phyloP scores from a whole-genome alignment of 345 rosid genomes.

The Cardamine occulta region DNA sequence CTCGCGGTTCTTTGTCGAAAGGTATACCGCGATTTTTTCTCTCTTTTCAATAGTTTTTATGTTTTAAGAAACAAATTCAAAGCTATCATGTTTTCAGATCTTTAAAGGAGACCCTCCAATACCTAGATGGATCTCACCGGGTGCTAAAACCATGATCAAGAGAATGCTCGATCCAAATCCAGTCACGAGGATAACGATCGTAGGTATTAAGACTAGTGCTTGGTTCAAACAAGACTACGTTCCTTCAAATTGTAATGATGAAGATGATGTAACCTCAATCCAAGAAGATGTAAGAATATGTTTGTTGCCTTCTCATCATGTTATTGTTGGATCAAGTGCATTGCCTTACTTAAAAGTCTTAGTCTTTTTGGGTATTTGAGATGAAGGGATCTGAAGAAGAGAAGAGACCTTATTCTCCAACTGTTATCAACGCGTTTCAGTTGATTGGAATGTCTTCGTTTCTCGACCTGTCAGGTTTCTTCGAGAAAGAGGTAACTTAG shows the following conservation, averaged over 20 bases:
- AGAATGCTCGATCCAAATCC: conserved; percentile 90
- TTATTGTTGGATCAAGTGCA: not conserved
- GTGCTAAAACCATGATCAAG: conserved; percentile 70
- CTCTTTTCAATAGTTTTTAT: conserved; percentile 7
- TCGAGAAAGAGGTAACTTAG: conserved; percentile 70
- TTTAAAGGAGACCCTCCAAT: conserved; percentile 75
- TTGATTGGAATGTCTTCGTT: conserved; percentile 91
- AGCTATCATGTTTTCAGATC: conserved; percentile 51
- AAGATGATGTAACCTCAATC: conserved; percentile 55
- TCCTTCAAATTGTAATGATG: conserved; percentile 59
- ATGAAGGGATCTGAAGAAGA: conserved; percentile 54
- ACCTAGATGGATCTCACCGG: conserved; percentile 80
- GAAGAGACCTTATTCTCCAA: conserved; percentile 52
- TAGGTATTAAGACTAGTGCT: conserved; percentile 59
- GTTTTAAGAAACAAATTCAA: conserved; percentile 23
- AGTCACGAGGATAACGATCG: conserved; percentile 60
- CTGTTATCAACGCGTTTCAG: conserved; percentile 79
- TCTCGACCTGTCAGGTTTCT: conserved; percentile 90
- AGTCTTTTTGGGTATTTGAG: not conserved
- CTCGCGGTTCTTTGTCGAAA: conserved; percentile 81
- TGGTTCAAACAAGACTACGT: conserved; percentile 75
- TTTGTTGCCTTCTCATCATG: not conserved
- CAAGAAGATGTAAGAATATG: conserved; percentile 57
- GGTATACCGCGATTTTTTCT: conserved; percentile 44
- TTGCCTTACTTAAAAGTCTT: not conserved